Conservation (phyloP, 768 basidiomycete species). For the Boletales sp. region DNA sequence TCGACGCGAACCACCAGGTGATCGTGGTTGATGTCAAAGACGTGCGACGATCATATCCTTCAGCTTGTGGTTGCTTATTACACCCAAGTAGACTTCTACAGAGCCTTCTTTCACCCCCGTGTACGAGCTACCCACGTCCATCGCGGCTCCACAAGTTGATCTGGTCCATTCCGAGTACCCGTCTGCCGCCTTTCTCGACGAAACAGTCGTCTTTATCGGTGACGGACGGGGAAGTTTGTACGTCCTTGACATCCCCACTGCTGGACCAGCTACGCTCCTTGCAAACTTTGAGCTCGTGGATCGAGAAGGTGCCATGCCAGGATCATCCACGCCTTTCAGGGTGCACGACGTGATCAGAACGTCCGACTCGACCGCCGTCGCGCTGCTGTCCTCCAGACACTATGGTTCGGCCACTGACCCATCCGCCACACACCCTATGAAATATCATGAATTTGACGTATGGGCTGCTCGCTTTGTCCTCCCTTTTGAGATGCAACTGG, state of each 20-base stretch:
- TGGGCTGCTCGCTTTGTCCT: conserved; percentile 57
- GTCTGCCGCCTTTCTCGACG: conserved; percentile 55
- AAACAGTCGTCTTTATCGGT: conserved; percentile 49
- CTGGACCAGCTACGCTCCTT: conserved; percentile 42
- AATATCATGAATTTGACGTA: conserved; percentile 55
- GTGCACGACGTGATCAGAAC: conserved; percentile 33
- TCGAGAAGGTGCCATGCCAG: conserved; percentile 18
- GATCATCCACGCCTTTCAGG: conserved; percentile 36
- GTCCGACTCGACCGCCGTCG: conserved; percentile 39
- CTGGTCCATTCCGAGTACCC: conserved; percentile 68
- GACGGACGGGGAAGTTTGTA: conserved; percentile 74
- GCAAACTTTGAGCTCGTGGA: conserved; percentile 48
- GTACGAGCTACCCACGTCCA: conserved; percentile 56
- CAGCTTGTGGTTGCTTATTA: conserved; percentile 2
- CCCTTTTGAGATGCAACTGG: conserved; percentile 31
- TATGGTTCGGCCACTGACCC: conserved; percentile 31
- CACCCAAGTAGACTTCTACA: conserved; percentile 45
- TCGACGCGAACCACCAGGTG: conserved; percentile 63
- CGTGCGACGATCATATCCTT: conserved; percentile 41
- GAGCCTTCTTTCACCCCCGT: conserved; percentile 52
- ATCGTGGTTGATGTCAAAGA: conserved; percentile 53
- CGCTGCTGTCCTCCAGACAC: conserved; percentile 58
- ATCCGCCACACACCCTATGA: conserved; percentile 17
- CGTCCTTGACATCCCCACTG: conserved; percentile 44
- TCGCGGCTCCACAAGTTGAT: conserved; percentile 39